phyloP scores from a whole-genome alignment of 2,329 filamentous ascomycete genomes.

The Gnomoniopsis sp. region DNA sequence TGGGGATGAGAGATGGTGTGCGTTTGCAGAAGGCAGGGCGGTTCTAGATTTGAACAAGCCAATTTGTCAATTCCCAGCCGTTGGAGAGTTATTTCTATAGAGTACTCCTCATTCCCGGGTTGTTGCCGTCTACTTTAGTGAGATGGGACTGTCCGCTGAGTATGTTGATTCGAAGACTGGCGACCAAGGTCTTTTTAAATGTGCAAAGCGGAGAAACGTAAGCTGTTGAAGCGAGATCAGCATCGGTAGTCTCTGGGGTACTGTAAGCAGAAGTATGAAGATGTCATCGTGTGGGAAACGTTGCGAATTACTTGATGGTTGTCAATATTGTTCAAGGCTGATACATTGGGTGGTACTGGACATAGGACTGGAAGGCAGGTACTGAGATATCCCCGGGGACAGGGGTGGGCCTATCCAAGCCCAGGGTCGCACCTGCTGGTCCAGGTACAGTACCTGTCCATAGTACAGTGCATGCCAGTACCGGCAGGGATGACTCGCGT shows the following conservation, averaged over 20 bases:
- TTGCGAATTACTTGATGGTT: background rate
- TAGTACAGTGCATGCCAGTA: background rate
- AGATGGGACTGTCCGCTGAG: no score
- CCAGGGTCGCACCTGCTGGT: background rate
- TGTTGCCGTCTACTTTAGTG: no score
- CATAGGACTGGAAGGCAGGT: no score
- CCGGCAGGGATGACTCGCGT: background rate
- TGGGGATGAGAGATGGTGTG: no score
- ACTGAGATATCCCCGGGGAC: background rate
- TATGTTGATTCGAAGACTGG: background rate
- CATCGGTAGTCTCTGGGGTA: background rate
- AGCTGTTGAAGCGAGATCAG: background rate
- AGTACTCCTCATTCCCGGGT: no score
- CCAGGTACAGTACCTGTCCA: no score
- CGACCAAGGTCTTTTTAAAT: constrained; percentile 1
- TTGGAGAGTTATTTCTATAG: no score
- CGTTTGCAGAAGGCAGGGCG: no score
- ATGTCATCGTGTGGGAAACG: background rate
- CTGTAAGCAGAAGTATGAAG: background rate
- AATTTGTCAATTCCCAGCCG: no score
- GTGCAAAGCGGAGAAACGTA: background rate
- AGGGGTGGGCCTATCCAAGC: background rate
- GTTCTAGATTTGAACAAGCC: no score
- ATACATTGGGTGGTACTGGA: background rate
- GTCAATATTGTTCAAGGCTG: background rate